Evolutionary conservation across 176 grass and related monocot species (phyloP), one percentile per base, ranked within the genome.

Genomic region (Eremochloa ophiuroides): DNA sequence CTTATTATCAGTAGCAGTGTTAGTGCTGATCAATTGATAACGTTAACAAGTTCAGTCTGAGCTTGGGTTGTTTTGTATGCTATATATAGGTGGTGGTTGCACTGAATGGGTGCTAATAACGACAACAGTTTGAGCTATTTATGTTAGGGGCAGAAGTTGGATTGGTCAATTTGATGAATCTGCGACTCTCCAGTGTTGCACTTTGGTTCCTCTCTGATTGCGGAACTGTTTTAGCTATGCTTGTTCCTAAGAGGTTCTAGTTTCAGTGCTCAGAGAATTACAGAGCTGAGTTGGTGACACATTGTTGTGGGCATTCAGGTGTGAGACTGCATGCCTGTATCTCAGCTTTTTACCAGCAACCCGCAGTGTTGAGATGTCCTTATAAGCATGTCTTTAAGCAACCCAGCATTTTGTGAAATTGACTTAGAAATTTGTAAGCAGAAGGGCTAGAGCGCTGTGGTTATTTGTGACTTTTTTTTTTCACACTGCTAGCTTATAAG

Each of bases 11-110:
- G 33, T 65, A 28, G 35, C 5, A 50, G 44, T 27, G 25, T 69
- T 62, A 55, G 7, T 43, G 61, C 68, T 5, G 16, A 68, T 48
- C 28, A 29, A 44, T 73, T 29, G 86, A 27, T 28, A 22, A 30
- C 25, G 72, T 37, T 65, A 1, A 15, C 34, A 70, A 30, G 67
- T 67, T 71, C 66, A 77, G 27, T 39, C 41, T 22, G 27, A 73
- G 44, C 42, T 7, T 76, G 74, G 13, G 55, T 73, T 35, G 60
- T 56, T 59, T 27, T 30, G 1, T 15, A 31, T 74, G 39, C 46
- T 75, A 55, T n/a, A 10, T 3, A 56, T 28, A n/a, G n/a, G 35
- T 70, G n/a, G 41, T 81, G 60, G 77, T 62, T 75, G 78, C 47
- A 75, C 16, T 66, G 59, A 43, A 22, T 30, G 26, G 48, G 47